Base-by-base conservation (phyloP, 2,329 filamentous ascomycete genomes). In the Rhytidhysteron rufulum region DNA sequence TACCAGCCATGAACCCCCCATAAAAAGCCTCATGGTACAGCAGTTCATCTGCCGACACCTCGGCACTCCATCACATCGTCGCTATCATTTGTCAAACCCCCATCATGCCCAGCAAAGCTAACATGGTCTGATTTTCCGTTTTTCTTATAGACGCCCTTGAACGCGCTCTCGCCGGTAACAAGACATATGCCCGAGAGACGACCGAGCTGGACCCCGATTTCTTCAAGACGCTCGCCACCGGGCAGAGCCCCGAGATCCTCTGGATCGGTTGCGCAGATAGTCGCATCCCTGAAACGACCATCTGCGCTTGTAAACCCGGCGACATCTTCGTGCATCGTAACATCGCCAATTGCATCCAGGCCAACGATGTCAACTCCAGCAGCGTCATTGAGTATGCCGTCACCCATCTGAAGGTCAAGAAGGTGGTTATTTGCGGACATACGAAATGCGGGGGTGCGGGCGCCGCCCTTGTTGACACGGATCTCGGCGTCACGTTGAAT, bases 301-400 rank as follows among this genome's bases (percentile, higher is more conserved):
- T 95, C 57, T 77, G 90, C 20, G 83, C 85, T 56, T 75, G 88
- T 43, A 77, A 87, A 57, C 86, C 88, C 3, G 88, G 88, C 43
- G 87, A 94, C 55, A 82, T 94, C 51, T 94, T 94, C 64, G 85
- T 88, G 38, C 88, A 94, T 73, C 85, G 88, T 62, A 94, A 94
- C 72, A 90, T 95, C 63, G 88, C 86, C 66, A 94, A 94, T 71
- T 80, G 91, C 57, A 70, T 94, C 48, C 80, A 82, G 42, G 72
- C 82, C 16, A 82, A 80, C 54, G 88, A 95, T 63, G 78, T 91
- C 63, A 87, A 80, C 69, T 82, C 82, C 24, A 75, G 80, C 9
- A 79, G 81, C 40, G 87, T 91, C 33, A 83, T 94, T 59, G 83
- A 91, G 60, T 94, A 84, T 61, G 85, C 87, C 31, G 86, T 94